These are phyloP conservation scores for Blastosporella zonata DNA, from an alignment of 1,284 basidiomycete species.

Conservation along the genomic window DNA sequence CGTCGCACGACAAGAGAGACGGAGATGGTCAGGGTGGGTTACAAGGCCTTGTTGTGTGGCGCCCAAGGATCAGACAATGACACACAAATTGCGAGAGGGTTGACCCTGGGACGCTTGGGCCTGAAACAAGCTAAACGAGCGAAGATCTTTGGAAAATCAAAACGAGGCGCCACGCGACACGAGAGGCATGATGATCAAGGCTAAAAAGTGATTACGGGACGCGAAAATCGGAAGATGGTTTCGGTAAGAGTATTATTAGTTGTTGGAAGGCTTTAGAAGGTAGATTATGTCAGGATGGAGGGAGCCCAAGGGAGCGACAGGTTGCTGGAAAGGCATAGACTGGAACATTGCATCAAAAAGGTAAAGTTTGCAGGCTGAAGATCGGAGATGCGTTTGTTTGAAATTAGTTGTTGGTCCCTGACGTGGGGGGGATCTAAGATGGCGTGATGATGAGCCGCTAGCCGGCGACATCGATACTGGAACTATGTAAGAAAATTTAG, in stretches of 20 bases:
- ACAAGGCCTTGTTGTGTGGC: constrained; percentile 12
- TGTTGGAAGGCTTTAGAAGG: background rate
- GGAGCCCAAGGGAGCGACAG: background rate
- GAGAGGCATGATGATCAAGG: no score
- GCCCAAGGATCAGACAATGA: background rate
- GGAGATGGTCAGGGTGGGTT: background rate
- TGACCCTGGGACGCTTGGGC: background rate
- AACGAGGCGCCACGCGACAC: background rate
- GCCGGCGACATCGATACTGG: constrained; percentile 11
- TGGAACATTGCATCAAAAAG: constrained; percentile 3
- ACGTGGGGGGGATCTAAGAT: constrained; percentile 11
- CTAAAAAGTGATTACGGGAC: constrained; percentile 1
- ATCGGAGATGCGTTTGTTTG: constrained; percentile 2
- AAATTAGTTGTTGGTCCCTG: constrained; percentile 11
- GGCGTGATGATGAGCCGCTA: background rate
- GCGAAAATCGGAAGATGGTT: constrained; percentile 8
- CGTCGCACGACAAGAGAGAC: background rate
- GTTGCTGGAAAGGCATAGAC: constrained; percentile 3
- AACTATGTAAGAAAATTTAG: constrained; percentile 4
- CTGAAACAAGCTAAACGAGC: background rate
- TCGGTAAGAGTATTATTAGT: background rate
- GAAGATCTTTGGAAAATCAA: background rate
- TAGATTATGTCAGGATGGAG: background rate
- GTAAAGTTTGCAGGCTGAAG: constrained; percentile 9
- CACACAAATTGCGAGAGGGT: background rate